Conservation (phyloP, 371 early-diverging fungal species). For the Mortierella polycephala region DNA sequence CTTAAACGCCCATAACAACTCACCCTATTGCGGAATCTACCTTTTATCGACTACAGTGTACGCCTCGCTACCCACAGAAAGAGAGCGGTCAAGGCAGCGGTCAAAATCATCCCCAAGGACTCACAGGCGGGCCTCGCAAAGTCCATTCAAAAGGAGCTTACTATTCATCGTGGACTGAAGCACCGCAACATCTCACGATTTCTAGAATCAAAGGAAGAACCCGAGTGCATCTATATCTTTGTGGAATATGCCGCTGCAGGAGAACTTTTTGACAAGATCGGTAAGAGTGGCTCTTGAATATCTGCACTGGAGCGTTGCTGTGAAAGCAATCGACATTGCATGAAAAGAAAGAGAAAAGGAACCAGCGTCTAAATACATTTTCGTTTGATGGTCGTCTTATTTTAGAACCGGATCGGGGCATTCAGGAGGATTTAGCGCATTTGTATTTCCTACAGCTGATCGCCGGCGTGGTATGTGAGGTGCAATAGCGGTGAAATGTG, state of each 20-base stretch:
- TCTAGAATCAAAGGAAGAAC: conserved; percentile 59
- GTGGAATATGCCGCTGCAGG: conserved; percentile 72
- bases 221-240: conserved; percentile 58
- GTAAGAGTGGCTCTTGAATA: conserved; percentile 29
- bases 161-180: conserved; percentile 58
- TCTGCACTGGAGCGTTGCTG: background rate
- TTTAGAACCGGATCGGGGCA: conserved; percentile 74
- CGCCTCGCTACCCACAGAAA: conserved; percentile 58
- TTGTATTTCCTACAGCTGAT: conserved; percentile 78
- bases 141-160: conserved; percentile 61
- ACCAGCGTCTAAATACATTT: background rate
- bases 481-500: background rate
- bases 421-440: conserved; percentile 76
- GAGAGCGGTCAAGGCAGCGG: conserved; percentile 56
- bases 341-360: background rate
- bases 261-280: conserved; percentile 74
- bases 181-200: conserved; percentile 65
- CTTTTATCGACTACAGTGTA: conserved; percentile 46
- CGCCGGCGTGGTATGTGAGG: conserved; percentile 61
- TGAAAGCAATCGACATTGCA: background rate
- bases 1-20: background rate
- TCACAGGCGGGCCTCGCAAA: conserved; percentile 26
- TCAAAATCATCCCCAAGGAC: conserved; percentile 64
- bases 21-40: too few species aligned
- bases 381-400: background rate